Percentiles rank a stretch among this genome's conserved stretches.
Conservation (phyloP, 768 basidiomycete genomes). For the Nidularia sp. region DNA sequence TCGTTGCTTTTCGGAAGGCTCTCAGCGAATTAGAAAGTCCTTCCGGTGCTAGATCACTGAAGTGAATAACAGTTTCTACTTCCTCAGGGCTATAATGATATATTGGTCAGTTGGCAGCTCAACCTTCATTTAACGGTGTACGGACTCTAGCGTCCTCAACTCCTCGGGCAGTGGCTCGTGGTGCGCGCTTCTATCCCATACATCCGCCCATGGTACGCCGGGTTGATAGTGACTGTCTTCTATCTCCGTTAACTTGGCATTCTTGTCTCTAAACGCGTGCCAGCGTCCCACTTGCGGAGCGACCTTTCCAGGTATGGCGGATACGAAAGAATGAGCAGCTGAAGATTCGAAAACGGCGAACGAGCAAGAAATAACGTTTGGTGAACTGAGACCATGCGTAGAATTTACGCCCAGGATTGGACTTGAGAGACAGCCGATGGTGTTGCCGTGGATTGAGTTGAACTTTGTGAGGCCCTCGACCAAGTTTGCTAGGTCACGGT, state of each 20-base stretch:
- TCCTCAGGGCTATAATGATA: slow-evolving; percentile 17
- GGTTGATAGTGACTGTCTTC: slow-evolving; percentile 1
- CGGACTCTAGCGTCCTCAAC: slow-evolving; percentile 35
- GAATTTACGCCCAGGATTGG: slow-evolving; percentile 15
- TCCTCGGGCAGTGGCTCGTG: slow-evolving; percentile 27
- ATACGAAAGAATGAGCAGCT: slow-evolving; percentile 50
- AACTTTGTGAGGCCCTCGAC: slow-evolving; percentile 35
- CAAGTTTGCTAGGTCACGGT: slow-evolving; percentile 32
- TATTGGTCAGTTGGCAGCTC: no score
- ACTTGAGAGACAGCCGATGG: slow-evolving; percentile 63
- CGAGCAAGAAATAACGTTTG: slow-evolving; percentile 42
- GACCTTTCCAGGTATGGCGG: slow-evolving; percentile 55
- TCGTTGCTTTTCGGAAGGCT: slow-evolving; percentile 38
- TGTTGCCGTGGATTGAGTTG: slow-evolving; percentile 19
- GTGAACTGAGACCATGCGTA: slow-evolving; percentile 4
- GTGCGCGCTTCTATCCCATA: slow-evolving; percentile 36
- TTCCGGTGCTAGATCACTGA: slow-evolving; percentile 56
- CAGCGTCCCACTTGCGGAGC: slow-evolving; percentile 67
- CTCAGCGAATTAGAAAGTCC: slow-evolving; percentile 44
- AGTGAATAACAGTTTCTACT: slow-evolving; percentile 40
- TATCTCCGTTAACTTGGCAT: background rate
- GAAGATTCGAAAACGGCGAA: slow-evolving; percentile 48
- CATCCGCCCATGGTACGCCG: slow-evolving; percentile 39
- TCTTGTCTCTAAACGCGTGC: slow-evolving; percentile 53
- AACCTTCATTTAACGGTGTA: background rate